Conservation (phyloP, 805 yeast genomes). For the Yarrowia porcina region DNA sequence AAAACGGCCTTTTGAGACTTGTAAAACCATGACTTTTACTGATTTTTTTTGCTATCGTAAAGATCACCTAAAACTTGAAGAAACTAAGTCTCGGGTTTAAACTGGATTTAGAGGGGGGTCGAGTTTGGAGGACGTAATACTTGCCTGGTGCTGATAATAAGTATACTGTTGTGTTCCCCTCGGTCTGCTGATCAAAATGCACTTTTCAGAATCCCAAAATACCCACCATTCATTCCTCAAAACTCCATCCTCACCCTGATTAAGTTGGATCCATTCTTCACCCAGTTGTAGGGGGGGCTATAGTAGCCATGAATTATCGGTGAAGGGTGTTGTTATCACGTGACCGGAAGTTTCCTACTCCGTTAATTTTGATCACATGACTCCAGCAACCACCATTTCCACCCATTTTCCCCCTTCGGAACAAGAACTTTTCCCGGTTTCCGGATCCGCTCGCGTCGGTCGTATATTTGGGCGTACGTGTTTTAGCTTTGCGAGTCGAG, state of each 20-base stretch:
- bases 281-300: not conserved
- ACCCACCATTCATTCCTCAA: too few relatives aligned
- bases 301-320: too few relatives aligned
- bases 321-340: too few relatives aligned
- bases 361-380: too few relatives aligned
- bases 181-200: not conserved
- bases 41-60: too few relatives aligned
- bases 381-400: too few relatives aligned
- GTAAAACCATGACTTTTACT: too few relatives aligned
- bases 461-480: slow-evolving; percentile 5
- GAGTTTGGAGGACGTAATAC: too few relatives aligned
- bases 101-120: not conserved
- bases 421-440: not conserved
- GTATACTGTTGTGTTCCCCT: not conserved
- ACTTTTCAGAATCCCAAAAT: not conserved
- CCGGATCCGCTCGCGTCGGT: slow-evolving; percentile 6
- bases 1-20: too few relatives aligned
- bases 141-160: not conserved
- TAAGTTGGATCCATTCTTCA: not conserved
- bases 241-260: not conserved
- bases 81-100: not conserved
- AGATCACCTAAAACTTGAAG: too few relatives aligned
- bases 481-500: not conserved
- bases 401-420: too few relatives aligned
- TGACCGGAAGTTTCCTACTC: too few relatives aligned